These are phyloP conservation scores for Pharnaceum exiguum DNA, from an alignment of 148 eudicot species.

Conservation along the genomic window DNA sequence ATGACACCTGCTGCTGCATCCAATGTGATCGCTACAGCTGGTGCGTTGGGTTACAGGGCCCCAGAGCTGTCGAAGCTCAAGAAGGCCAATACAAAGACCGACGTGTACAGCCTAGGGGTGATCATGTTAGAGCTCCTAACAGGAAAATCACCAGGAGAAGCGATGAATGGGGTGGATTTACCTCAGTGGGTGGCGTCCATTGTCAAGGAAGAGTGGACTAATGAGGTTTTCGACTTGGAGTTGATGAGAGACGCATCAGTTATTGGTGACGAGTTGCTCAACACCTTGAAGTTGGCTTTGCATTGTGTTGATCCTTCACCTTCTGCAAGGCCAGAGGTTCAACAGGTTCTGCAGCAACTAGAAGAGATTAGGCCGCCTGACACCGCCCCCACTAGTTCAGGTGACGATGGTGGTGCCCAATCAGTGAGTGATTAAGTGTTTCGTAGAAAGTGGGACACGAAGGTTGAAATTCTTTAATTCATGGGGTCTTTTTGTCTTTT, in stretches of 20 bases:
- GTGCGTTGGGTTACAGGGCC: slow-evolving; percentile 78
- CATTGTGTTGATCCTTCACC: slow-evolving; percentile 85
- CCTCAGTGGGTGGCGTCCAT: slow-evolving; percentile 93
- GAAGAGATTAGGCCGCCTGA: slow-evolving; percentile 53
- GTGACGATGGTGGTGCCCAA: slow-evolving; percentile 50
- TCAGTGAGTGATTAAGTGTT: slow-evolving; percentile 32
- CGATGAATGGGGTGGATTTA: slow-evolving; percentile 65
- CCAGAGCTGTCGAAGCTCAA: slow-evolving; percentile 86
- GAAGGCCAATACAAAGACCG: slow-evolving; percentile 74
- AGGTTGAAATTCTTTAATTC: slow-evolving; percentile 30
- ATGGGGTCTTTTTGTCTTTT: slow-evolving; percentile 17
- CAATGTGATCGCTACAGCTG: slow-evolving; percentile 76
- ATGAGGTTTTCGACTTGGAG: slow-evolving; percentile 81
- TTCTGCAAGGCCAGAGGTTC: slow-evolving; percentile 67
- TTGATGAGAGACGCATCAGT: slow-evolving; percentile 66
- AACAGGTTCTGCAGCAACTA: slow-evolving; percentile 64
- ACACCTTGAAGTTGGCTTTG: slow-evolving; percentile 73
- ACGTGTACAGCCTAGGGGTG: slow-evolving; percentile 80
- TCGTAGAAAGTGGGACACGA: background rate
- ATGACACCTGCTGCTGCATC: slow-evolving; percentile 74
- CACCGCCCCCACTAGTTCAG: slow-evolving; percentile 38
- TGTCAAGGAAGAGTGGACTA: slow-evolving; percentile 87
- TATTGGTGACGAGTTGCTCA: slow-evolving; percentile 73
- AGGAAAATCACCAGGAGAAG: slow-evolving; percentile 80
- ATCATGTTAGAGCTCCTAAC: slow-evolving; percentile 71